These are phyloP conservation scores for Paecilomyces fulvus DNA, from an alignment of 2,329 filamentous ascomycete species.

Conservation along the genomic window DNA sequence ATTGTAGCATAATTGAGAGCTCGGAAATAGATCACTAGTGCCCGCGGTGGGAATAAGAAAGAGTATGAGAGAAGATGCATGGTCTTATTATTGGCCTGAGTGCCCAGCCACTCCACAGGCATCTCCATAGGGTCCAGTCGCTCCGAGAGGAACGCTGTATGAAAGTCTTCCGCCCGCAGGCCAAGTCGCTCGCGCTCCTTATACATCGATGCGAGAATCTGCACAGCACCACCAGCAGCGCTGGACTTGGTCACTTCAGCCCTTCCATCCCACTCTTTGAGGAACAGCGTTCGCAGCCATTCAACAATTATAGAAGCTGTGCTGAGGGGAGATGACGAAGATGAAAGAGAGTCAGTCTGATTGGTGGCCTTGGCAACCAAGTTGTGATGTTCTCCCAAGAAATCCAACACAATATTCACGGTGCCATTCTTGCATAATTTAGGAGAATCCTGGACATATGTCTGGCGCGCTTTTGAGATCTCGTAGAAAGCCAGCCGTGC, in stretches of 20 bases:
- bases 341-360: background rate
- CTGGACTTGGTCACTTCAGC: slow-evolving; percentile 61
- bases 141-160: slow-evolving; percentile 66
- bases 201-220: slow-evolving; percentile 65
- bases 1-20: slow-evolving; percentile 81
- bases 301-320: slow-evolving; percentile 31
- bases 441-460: slow-evolving; percentile 18
- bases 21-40: slow-evolving; percentile 74
- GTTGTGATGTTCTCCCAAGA: slow-evolving; percentile 22
- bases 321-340: slow-evolving; percentile 13
- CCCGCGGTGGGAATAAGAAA: slow-evolving; percentile 66
- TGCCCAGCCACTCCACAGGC: slow-evolving; percentile 62
- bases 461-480: slow-evolving; percentile 33
- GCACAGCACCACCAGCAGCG: slow-evolving; percentile 67
- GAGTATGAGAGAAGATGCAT: slow-evolving; percentile 72
- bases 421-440: slow-evolving; percentile 22
- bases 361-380: slow-evolving; percentile 6
- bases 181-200: slow-evolving; percentile 59
- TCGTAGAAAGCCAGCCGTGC: slow-evolving; percentile 43
- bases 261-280: slow-evolving; percentile 73
- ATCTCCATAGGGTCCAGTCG: slow-evolving; percentile 66
- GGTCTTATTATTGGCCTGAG: slow-evolving; percentile 51
- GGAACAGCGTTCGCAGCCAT: slow-evolving; percentile 55
- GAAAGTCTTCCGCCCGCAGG: slow-evolving; percentile 61
- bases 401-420: slow-evolving; percentile 28